Base-by-base conservation (phyloP, 2,329 filamentous ascomycete species). In the Monilinia fructicola region DNA sequence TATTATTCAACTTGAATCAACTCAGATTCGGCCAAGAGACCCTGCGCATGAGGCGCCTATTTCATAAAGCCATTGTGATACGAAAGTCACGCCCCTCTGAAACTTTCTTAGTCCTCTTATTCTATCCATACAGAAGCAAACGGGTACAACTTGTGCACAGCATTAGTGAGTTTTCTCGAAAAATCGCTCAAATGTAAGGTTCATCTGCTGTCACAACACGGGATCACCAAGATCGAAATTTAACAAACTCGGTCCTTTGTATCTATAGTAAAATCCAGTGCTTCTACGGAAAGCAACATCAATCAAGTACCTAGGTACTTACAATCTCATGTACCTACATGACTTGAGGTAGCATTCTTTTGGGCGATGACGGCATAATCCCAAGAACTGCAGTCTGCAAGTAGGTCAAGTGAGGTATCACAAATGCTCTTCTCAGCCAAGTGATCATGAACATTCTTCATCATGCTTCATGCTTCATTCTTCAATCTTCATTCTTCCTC, bases 151-250 rank as follows among this genome's bases (percentile, higher is more conserved):
- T 26, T n/a, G 46, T 64, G 2, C 40, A 64, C 62, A 64, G 38
- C 62, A 58, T 58, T 46, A 48, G 52, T 31, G 53, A 31, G 54
- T 35, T 42, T 42, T 59, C 42, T 46, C 11, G 48, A 55, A 64
- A 59, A 64, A 50, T 64, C 53, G 31, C 62, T 64, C 62, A 64
- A 26, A 58, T 46, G 42, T 35, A 40, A 64, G 62, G 53, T 31
- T 60, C 44, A 40, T 50, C 50, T 56, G 42, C 48, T 58, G 62
- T 58, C 42, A 64, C 56, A 50, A 58, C 53, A 48, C 42, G n/a
- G 52, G 42, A 58, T 7, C 28, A 64, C 50, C 42, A 64, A 48
- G 28, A 6, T 48, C 42, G 16, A 38, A 55, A 38, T 23, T 50
- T 40, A 23, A 42, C 53, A 40, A 26, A 52, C 10, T 40, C 28